Evolutionary conservation across 2,329 filamentous ascomycete genomes (phyloP), one percentile per base, ranked within the genome.

Genomic region (Phyllosticta capitalensis): DNA sequence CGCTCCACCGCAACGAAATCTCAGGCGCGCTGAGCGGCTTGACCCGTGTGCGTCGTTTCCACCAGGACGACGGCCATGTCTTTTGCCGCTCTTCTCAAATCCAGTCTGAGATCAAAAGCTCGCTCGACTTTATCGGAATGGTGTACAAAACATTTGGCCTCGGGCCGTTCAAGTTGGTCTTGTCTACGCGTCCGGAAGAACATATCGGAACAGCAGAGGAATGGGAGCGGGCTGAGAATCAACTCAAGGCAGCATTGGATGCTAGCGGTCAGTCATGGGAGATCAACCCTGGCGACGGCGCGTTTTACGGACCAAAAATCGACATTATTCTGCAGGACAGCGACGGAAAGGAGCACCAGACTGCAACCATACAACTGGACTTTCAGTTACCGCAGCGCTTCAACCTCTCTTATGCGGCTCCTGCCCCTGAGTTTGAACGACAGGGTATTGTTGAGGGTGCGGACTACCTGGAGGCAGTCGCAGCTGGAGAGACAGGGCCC

Each of bases 21-120:
- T 96, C 91, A 1, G 94, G 94, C 58, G 92, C 94, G 4, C 80
- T 99, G 51, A 89, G 86, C 52, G 94, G 94, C 33, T 80, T 99
- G 63, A 97, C 94, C 2, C 85, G 94, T 73, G 92, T 97, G 10
- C 86, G 94, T 54, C 85, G 92, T 65, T 97, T 99, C 79, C 88
- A 94, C 72, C 92, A 97, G 76, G 94, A 99, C 68, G 94, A 99
- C 72, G 89, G 89, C 2, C 94, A 99, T 72, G 94, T 96, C 66
- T 96, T 99, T 81, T 96, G 92, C 45, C 83, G 88, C 1, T 88
- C 87, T 5, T 79, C 80, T 53, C 89, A 94, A 72, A 89, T 92
- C 61, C 78, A 84, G 64, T 76, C 82, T 2, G 89, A 94, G 73
- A 92, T 94, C 60, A 79, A 81, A 58, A 82, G 82, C 62, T 90